These are phyloP conservation scores for Dysphania ambrosioides DNA, from an alignment of 148 eudicot species.

Conservation along the genomic window DNA sequence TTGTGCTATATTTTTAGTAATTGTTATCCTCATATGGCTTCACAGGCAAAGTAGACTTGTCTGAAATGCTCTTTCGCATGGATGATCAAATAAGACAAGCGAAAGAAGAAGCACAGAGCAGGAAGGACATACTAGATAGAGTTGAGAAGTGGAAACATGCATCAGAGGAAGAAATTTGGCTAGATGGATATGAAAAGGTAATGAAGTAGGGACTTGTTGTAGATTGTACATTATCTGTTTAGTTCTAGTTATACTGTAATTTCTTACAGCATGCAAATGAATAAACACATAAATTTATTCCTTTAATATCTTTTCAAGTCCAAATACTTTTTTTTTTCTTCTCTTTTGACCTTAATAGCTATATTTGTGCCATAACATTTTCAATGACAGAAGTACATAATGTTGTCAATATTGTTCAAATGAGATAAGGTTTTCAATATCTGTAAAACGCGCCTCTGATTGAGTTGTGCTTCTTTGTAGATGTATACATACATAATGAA, in stretches of 20 bases:
- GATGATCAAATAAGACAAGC: slow-evolving; percentile 77
- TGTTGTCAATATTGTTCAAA: not conserved
- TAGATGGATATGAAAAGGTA: slow-evolving; percentile 87
- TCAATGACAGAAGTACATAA: not conserved
- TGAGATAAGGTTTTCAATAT: not conserved
- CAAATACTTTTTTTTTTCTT: too few species aligned
- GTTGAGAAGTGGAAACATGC: slow-evolving; percentile 92
- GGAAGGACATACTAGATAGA: slow-evolving; percentile 83
- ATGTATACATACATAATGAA: not conserved
- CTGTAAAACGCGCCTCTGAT: not conserved
- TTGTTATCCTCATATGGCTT: slow-evolving; percentile 1
- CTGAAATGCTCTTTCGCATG: slow-evolving; percentile 69
- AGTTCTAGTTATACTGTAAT: not conserved
- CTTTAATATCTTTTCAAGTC: not conserved
- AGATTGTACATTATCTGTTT: not conserved
- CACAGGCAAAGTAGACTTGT: slow-evolving; percentile 64
- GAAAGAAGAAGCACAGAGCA: slow-evolving; percentile 73
- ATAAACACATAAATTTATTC: not conserved
- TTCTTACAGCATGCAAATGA: not conserved
- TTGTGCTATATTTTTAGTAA: not conserved
- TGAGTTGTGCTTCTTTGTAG: not conserved
- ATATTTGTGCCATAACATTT: too few species aligned
- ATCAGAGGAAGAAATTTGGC: slow-evolving; percentile 81
- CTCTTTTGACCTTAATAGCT: too few species aligned
- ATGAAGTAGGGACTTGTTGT: not conserved